A percentile compares a stretch with the other conserved stretches of the same genome.
These are phyloP conservation scores for Coemansia sp. DNA, from an alignment of 192 early-diverging fungal species.

Conservation along the genomic window DNA sequence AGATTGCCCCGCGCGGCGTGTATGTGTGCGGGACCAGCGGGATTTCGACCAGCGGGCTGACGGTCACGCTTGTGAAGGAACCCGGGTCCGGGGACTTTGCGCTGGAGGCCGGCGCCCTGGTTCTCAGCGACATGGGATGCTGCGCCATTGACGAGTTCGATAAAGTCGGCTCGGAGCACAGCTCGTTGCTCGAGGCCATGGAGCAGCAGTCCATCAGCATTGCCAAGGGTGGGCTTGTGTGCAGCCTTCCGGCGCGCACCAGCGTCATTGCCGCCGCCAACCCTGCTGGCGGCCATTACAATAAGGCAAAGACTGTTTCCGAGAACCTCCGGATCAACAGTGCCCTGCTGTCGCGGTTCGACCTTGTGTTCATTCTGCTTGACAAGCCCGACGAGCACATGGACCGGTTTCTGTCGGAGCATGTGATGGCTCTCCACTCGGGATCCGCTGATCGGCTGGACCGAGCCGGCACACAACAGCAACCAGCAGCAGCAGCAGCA, in stretches of 20 bases:
- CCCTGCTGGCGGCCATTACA: slow-evolving; percentile 84
- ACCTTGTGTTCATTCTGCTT: slow-evolving; percentile 79
- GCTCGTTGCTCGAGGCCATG: slow-evolving; percentile 83
- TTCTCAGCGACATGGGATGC: slow-evolving; percentile 86
- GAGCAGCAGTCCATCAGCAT: slow-evolving; percentile 86
- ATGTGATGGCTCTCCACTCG: slow-evolving; percentile 74
- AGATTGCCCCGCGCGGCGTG: slow-evolving; percentile 78
- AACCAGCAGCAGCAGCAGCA: not conserved
- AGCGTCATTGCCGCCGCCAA: slow-evolving; percentile 89
- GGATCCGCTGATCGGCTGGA: slow-evolving; percentile 21
- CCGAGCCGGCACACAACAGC: not conserved
- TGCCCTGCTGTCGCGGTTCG: slow-evolving; percentile 77
- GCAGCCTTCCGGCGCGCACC: slow-evolving; percentile 77
- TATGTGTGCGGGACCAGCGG: slow-evolving; percentile 77
- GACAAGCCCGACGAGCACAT: slow-evolving; percentile 78
- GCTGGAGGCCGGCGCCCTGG: slow-evolving; percentile 77
- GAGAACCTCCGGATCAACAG: slow-evolving; percentile 79
- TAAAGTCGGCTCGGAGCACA: slow-evolving; percentile 80
- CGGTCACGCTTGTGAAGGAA: slow-evolving; percentile 73
- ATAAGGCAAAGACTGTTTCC: slow-evolving; percentile 77
- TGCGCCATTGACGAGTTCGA: slow-evolving; percentile 93
- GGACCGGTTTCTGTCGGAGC: slow-evolving; percentile 78
- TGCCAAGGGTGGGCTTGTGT: slow-evolving; percentile 84
- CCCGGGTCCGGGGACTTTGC: slow-evolving; percentile 73
- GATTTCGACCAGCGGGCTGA: slow-evolving; percentile 66